Evolutionary conservation across 768 basidiomycete genomes (phyloP).

Genomic region (Rhodotorula toruloides): DNA sequence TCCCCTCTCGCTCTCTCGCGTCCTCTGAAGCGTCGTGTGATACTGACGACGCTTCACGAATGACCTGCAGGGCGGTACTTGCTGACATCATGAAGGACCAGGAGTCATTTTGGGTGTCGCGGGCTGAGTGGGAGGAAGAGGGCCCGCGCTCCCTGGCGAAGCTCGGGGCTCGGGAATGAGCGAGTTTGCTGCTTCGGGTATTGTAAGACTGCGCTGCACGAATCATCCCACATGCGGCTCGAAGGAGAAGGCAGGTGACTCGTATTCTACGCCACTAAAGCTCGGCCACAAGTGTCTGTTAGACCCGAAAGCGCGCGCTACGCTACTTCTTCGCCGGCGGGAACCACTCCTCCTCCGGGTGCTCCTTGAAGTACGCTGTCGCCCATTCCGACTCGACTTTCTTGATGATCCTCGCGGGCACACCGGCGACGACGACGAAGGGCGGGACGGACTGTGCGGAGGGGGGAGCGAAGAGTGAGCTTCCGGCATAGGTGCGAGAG

Average conservation of each 20-base stretch:
- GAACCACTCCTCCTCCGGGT: constrained; percentile 32
- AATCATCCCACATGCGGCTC: too few species aligned
- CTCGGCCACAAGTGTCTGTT: too few species aligned
- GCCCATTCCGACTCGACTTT: constrained; percentile 39
- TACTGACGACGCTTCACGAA: too few species aligned
- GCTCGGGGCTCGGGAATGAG: constrained; percentile 52
- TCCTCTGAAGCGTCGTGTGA: neutral
- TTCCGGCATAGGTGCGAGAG: too few species aligned
- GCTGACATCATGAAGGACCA: constrained; percentile 97
- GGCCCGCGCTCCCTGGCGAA: constrained; percentile 76
- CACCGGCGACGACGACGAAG: constrained; percentile 46
- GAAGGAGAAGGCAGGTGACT: too few species aligned
- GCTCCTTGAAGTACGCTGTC: constrained; percentile 26
- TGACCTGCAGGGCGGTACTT: constrained; percentile 47
- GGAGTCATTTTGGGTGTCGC: constrained; percentile 90
- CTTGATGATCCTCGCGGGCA: constrained; percentile 47
- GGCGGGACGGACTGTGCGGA: constrained; percentile 32
- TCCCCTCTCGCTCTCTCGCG: constrained; percentile 44
- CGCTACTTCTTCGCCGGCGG: constrained; percentile 14
- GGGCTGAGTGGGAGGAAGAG: constrained; percentile 93
- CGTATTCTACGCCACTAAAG: too few species aligned
- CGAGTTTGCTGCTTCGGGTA: too few species aligned
- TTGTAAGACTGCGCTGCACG: too few species aligned
- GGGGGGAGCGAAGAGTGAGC: neutral
- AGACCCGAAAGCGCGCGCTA: neutral